Evolutionary conservation across 1,284 basidiomycete genomes (phyloP), one percentile per base, ranked within the genome.

Genomic region (Ustilago sp.): DNA sequence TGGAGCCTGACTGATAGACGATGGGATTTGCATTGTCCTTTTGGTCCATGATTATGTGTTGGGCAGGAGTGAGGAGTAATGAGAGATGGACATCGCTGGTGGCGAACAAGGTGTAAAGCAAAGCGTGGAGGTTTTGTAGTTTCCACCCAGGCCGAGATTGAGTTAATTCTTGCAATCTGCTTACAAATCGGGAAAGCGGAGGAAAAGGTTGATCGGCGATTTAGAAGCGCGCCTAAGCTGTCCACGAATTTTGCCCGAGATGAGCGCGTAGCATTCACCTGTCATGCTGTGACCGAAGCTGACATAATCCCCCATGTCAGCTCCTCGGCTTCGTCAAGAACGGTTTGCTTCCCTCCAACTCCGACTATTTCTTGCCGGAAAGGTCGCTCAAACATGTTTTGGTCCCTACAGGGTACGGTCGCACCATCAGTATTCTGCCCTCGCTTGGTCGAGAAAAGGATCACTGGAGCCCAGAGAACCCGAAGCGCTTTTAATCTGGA

Each of bases 11-110:
- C 51, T 83, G 77, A 59, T 87, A 81, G 32, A 87, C 79, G 50
- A 86, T 84, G 4, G 87, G 87, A 62, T 87, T 87, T 34, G 86
- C 86, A 80, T 87, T 87, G 72, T 87, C 80, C 79, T 84, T 77
- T 57, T 74, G 62, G 12, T 74, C 72, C 76, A 78, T 67, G 15
- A 9, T 68, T 39, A 47, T 1, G 32, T 47, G 47, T 55, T 41
- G 38, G 23, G n/a, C 15, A 23, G n/a, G 28, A 35, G 4, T 23
- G 59, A 51, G 60, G 58, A 59, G 32, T 11, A 43, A 23, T 13
- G 17, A 36, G 50, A 51, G n/a, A 13, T 38, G 3, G 36, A 23
- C 9, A 15, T 17, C 8, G 45, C 45, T 47, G 45, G 45, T 47
- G 45, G 45, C 45, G 4, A 50, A 19, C 11, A 19, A n/a, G 4